Evolutionary conservation across 257 asterid species (phyloP), one percentile per base, ranked within the genome.

Genomic region (Avicennia marina): DNA sequence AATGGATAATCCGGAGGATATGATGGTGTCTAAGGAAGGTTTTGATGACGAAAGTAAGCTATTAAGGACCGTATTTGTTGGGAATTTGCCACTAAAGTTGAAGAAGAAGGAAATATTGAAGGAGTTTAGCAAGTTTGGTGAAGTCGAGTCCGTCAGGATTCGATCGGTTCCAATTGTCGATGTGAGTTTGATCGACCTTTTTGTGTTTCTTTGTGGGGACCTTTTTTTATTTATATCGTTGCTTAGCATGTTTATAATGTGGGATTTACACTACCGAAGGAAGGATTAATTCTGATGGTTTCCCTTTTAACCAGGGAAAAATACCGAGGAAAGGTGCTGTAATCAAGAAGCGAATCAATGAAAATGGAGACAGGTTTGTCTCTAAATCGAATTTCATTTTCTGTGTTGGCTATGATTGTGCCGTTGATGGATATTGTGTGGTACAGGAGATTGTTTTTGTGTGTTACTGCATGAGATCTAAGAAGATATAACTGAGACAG

Each of bases 41-140:
- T 88, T 93, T 69, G 98, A 93, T 70, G 98, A 93, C 59, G 98
- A 93, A 68, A 66, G 57, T 40, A 89, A 93, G 88, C 84, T 89
- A 12, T 56, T 83, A 27, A 89, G 97, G 76, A 89, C 97, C 58
- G 79, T 89, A n/a, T 88, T 93, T 53, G 95, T 86, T 20, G 97
- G 98, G 60, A 91, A 93, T 68, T 79, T 93, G 70, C 91, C 95
- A 0, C 63, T 89, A 65, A 93, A 86, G 76, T 63, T 78, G 31
- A 93, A 86, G 89, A 93, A 93, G 64, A 93, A 88, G 42, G 85
- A 63, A 12, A 60, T 93, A 53, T n/a, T 64, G 2, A 86, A 74
- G 78, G 97, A 84, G 78, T 93, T 93, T 71, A 65, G 64, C 31
- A 66, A 66, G 78, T 93, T 81, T 60, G 97, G 98, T 32, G 98